Conservation (phyloP, 1,284 basidiomycete genomes). For the Sporisorium exsertum region DNA sequence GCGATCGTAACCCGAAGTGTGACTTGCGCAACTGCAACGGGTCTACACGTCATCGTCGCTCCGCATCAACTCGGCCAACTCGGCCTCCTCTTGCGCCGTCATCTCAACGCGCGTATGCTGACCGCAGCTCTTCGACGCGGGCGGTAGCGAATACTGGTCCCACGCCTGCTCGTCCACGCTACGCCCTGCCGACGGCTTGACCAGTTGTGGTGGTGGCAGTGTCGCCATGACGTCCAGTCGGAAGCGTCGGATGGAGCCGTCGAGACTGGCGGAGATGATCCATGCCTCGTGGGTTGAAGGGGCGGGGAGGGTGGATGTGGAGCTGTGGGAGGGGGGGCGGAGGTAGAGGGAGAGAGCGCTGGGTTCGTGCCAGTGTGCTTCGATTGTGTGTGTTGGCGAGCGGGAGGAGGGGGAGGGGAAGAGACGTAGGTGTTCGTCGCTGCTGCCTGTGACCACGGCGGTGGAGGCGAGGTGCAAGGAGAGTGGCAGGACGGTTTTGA, state of each 20-base stretch:
- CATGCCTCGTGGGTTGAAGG: conserved; percentile 14
- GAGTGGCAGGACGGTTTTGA: conserved; percentile 27
- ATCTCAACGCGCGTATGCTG: conserved; percentile 17
- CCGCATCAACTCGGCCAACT: conserved; percentile 55
- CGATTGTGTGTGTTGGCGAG: conserved; percentile 22
- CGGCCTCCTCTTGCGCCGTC: conserved; percentile 62
- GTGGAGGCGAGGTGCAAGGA: conserved; percentile 2
- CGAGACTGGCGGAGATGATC: conserved; percentile 49
- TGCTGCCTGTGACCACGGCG: conserved; percentile 23
- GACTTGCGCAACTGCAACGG: no score
- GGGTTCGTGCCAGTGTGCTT: conserved; percentile 63
- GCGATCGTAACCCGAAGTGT: no score
- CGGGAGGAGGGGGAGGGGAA: conserved; percentile 1
- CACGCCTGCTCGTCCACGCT: neutral
- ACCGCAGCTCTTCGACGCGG: neutral
- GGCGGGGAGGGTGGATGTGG: neutral
- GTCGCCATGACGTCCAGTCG: conserved; percentile 1
- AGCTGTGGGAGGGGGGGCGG: conserved; percentile 5
- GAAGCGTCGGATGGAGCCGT: conserved; percentile 58
- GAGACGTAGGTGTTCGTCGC: conserved; percentile 43
- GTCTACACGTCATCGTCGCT: conserved; percentile 23
- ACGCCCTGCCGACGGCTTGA: neutral
- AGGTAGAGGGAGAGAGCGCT: conserved; percentile 36
- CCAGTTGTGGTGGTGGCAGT: conserved; percentile 3
- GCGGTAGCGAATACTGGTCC: conserved; percentile 18